phyloP scores from a whole-genome alignment of 2,329 filamentous ascomycete species.

The Eutypa lata region DNA sequence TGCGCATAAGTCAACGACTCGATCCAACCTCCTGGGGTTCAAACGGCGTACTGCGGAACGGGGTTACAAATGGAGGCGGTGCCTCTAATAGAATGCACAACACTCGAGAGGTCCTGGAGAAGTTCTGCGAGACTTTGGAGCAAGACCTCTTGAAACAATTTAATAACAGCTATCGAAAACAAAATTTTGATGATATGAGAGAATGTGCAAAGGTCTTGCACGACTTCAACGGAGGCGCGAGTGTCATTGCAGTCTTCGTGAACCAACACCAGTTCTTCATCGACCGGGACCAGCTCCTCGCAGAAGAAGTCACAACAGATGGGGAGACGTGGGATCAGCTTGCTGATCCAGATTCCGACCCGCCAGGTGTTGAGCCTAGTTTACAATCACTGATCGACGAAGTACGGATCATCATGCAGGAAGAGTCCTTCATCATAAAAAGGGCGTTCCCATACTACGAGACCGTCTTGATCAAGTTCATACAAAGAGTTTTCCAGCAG shows the following conservation, averaged over 20 bases:
- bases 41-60: constrained; percentile 52
- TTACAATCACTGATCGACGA: constrained; percentile 91
- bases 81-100: constrained; percentile 51
- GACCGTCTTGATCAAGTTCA: constrained; percentile 85
- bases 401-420: constrained; percentile 91
- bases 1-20: constrained; percentile 89
- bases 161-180: constrained; percentile 91
- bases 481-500: constrained; percentile 96
- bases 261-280: constrained; percentile 99
- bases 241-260: constrained; percentile 92
- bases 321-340: constrained; percentile 83
- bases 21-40: constrained; percentile 73
- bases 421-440: constrained; percentile 96
- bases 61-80: constrained; percentile 46
- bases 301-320: constrained; percentile 77
- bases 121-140: constrained; percentile 92
- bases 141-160: constrained; percentile 95
- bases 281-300: constrained; percentile 86
- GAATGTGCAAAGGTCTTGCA: constrained; percentile 91
- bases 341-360: constrained; percentile 89
- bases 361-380: constrained; percentile 86
- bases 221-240: constrained; percentile 94
- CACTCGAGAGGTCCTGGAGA: constrained; percentile 88
- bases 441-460: constrained; percentile 95
- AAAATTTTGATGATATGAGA: constrained; percentile 97